Evolutionary conservation across 1,284 basidiomycete species (phyloP).

Genomic region (Malassezia obtusa): DNA sequence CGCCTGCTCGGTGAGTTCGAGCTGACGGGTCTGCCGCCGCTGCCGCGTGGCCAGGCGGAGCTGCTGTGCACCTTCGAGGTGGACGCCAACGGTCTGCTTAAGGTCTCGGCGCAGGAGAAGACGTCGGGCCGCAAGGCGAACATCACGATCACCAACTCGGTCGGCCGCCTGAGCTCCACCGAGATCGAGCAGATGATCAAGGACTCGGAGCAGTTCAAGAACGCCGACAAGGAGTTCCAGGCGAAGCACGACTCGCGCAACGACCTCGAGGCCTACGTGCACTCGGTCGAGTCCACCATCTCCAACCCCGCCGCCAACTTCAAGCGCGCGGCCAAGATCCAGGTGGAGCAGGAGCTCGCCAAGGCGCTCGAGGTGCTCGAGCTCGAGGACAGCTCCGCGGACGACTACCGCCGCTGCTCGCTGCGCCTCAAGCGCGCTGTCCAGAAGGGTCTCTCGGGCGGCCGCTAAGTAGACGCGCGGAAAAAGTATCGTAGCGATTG

Average conservation of each 20-base stretch:
- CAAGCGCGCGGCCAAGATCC: conserved; percentile 46
- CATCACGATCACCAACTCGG: conserved; percentile 49
- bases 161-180: conserved; percentile 41
- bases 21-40: conserved; percentile 46
- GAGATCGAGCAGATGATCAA: conserved; percentile 50
- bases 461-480: conserved; percentile 23
- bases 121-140: conserved; percentile 47
- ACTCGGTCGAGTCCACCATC: conserved; percentile 46
- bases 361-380: conserved; percentile 49
- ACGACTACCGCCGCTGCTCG: conserved; percentile 45
- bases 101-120: conserved; percentile 46
- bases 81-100: conserved; percentile 48
- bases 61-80: conserved; percentile 47
- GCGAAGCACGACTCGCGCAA: conserved; percentile 47
- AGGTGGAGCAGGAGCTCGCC: conserved; percentile 48
- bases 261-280: conserved; percentile 47
- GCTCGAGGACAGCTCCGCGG: conserved; percentile 42
- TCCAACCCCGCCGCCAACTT: conserved; percentile 44
- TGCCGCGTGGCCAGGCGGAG: conserved; percentile 47
- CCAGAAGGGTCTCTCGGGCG: conserved; percentile 45
- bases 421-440: conserved; percentile 45
- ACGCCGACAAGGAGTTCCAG: conserved; percentile 48
- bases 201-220: conserved; percentile 48
- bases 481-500: background rate
- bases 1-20: conserved; percentile 48